These are phyloP conservation scores for Mycena metata DNA, from an alignment of 768 basidiomycete species.

Conservation along the genomic window DNA sequence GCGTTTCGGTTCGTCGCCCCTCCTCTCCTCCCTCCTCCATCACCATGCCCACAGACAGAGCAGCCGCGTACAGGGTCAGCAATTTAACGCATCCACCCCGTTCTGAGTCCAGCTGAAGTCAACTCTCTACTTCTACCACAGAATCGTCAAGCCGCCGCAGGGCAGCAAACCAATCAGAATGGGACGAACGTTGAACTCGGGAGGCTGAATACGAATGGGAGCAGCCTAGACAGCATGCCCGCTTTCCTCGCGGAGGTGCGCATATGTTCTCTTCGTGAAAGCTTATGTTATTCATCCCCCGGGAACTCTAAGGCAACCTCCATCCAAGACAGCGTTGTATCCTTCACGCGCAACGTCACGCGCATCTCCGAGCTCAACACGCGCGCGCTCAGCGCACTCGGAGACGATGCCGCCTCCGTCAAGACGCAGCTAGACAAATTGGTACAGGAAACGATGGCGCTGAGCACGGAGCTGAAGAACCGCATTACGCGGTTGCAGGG, in stretches of 20 bases:
- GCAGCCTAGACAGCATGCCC: constrained; percentile 15
- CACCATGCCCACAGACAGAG: constrained; percentile 54
- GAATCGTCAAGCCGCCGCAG: too few species aligned
- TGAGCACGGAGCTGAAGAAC: constrained; percentile 69
- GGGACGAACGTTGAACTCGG: too few species aligned
- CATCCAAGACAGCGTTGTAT: constrained; percentile 57
- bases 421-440: constrained; percentile 65
- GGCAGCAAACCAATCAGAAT: too few species aligned
- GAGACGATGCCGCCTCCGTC: constrained; percentile 41
- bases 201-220: too few species aligned
- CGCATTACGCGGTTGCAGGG: constrained; percentile 71
- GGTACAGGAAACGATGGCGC: constrained; percentile 68
- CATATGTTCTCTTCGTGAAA: neutral
- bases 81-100: too few species aligned
- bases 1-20: too few species aligned
- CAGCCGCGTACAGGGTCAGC: constrained; percentile 54
- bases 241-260: constrained; percentile 31
- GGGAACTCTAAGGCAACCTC: constrained; percentile 59
- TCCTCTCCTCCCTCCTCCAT: neutral
- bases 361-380: constrained; percentile 54
- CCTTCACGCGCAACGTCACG: constrained; percentile 54
- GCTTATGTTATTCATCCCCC: too few species aligned
- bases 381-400: constrained; percentile 54
- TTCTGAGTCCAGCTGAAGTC: too few species aligned
- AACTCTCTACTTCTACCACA: too few species aligned